A percentile compares a stretch with the other conserved stretches of the same genome.
phyloP scores from a whole-genome alignment of 2,329 filamentous ascomycete genomes.

The Pyrenophora teres region DNA sequence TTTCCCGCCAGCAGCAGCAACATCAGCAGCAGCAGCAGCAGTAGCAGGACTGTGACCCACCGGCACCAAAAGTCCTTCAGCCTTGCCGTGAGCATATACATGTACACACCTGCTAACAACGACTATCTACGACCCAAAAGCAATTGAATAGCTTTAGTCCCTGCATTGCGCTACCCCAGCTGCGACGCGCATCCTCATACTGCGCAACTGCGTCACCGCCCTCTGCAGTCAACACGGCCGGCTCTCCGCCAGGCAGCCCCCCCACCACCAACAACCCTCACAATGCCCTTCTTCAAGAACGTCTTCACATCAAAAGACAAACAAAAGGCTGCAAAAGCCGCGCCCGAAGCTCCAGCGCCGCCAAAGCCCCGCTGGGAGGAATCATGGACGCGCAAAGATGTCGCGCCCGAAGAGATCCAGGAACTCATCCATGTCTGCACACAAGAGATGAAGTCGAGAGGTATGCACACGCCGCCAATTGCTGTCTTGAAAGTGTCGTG shows the following conservation, averaged over 20 bases:
- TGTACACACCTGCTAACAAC: conserved; percentile 3
- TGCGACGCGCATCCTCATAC: conserved; percentile 16
- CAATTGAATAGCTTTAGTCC: conserved; percentile 18
- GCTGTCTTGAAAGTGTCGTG: not conserved
- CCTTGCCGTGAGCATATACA: not conserved
- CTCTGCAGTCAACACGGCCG: conserved; percentile 20
- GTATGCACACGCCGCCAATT: conserved; percentile 56
- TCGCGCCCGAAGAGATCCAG: conserved; percentile 88
- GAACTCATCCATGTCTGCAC: conserved; percentile 86
- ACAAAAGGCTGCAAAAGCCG: conserved; percentile 38
- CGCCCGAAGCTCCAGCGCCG: conserved; percentile 47
- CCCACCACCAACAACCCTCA: conserved; percentile 23
- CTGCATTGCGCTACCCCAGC: conserved; percentile 22
- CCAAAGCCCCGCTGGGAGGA: conserved; percentile 83
- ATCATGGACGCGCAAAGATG: conserved; percentile 79
- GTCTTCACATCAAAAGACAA: conserved; percentile 46
- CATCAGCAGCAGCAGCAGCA: not conserved
- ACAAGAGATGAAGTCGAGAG: conserved; percentile 89
- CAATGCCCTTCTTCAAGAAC: conserved; percentile 48
- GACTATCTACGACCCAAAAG: conserved; percentile 12
- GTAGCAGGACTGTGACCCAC: not conserved
- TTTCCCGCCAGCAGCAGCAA: conserved; percentile 21
- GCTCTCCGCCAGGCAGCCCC: conserved; percentile 21
- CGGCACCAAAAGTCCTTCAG: not conserved
- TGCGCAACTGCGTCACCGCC: conserved; percentile 12